These are phyloP conservation scores for Poteriospumella lacustris DNA, from an alignment of 108 stramenopile species.

Conservation along the genomic window DNA sequence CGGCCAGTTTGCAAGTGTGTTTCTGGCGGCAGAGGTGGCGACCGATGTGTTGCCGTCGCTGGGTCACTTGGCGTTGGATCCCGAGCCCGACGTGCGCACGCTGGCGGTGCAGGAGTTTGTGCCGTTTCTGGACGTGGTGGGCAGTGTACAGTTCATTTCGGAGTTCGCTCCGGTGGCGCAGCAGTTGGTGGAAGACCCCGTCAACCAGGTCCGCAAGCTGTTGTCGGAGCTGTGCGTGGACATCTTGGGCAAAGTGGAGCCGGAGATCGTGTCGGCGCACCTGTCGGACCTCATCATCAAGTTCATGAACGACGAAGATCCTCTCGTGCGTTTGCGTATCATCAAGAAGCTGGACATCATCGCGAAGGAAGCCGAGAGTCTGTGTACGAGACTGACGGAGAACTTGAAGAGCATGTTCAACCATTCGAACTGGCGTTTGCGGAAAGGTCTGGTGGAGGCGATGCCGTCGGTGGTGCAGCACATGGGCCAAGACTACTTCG, in stretches of 20 bases:
- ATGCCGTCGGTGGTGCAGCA: conserved; percentile 25
- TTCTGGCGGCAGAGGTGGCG: neutral
- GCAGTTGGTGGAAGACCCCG: conserved; percentile 14
- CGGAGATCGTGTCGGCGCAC: neutral
- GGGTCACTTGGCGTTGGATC: neutral
- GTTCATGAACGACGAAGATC: conserved; percentile 26
- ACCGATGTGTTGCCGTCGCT: conserved; percentile 5
- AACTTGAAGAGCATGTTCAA: neutral
- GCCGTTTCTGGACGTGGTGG: conserved; percentile 19
- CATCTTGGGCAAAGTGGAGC: conserved; percentile 12
- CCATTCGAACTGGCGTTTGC: conserved; percentile 12
- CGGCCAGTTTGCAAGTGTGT: neutral
- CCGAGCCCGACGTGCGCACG: conserved; percentile 17
- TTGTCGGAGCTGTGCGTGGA: neutral
- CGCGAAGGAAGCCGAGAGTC: conserved; percentile 15
- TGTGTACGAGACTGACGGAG: conserved; percentile 11
- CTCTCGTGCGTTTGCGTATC: neutral
- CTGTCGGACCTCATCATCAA: conserved; percentile 19
- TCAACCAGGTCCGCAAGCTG: neutral
- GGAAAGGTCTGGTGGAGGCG: neutral
- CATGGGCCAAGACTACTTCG: conserved; percentile 27
- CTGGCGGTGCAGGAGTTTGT: neutral
- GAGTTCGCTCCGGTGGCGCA: conserved; percentile 17
- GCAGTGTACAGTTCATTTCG: neutral
- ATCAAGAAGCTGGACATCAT: conserved; percentile 3